Conservation (phyloP, 2,329 filamentous ascomycete species). For the Cercospora berteroae region DNA sequence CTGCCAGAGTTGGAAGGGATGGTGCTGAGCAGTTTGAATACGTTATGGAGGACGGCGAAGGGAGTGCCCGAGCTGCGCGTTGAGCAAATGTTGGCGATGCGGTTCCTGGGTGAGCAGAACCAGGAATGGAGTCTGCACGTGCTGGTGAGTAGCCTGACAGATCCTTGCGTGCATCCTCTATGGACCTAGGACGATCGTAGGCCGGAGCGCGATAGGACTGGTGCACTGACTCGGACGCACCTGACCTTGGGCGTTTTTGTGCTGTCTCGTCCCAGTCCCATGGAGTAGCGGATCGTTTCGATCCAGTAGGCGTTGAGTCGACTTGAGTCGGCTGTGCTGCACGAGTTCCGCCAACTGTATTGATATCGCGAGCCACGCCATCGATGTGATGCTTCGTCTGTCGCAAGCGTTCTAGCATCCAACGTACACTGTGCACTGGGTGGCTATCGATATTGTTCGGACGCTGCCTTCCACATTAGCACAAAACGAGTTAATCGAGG, state of each 20-base stretch:
- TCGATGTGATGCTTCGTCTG: conserved; percentile 25
- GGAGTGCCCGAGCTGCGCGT: conserved; percentile 21
- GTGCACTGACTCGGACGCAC: conserved; percentile 17
- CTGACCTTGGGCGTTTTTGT: conserved; percentile 27
- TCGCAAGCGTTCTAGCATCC: conserved; percentile 28
- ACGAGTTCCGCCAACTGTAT: background rate
- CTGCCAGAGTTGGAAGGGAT: conserved; percentile 21
- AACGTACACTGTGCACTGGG: conserved; percentile 27
- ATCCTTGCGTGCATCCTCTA: conserved; percentile 17
- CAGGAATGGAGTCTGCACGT: conserved; percentile 23
- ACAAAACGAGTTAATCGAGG: too few relatives aligned
- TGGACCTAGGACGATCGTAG: conserved; percentile 23
- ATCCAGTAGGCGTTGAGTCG: conserved; percentile 17
- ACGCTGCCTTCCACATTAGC: background rate
- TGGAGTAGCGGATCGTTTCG: conserved; percentile 24
- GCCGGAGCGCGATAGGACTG: background rate
- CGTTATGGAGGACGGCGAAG: conserved; percentile 32
- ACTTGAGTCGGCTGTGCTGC: background rate
- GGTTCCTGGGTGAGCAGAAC: conserved; percentile 26
- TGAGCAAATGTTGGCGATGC: conserved; percentile 22
- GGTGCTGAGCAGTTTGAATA: conserved; percentile 22
- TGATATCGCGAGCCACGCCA: conserved; percentile 9
- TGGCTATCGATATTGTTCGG: conserved; percentile 6
- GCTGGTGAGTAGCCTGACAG: conserved; percentile 23
- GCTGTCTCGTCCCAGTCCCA: conserved; percentile 23